Evolutionary conservation across 768 basidiomycete genomes (phyloP), one percentile per base, ranked within the genome.

Genomic region (Pholiota microspora): DNA sequence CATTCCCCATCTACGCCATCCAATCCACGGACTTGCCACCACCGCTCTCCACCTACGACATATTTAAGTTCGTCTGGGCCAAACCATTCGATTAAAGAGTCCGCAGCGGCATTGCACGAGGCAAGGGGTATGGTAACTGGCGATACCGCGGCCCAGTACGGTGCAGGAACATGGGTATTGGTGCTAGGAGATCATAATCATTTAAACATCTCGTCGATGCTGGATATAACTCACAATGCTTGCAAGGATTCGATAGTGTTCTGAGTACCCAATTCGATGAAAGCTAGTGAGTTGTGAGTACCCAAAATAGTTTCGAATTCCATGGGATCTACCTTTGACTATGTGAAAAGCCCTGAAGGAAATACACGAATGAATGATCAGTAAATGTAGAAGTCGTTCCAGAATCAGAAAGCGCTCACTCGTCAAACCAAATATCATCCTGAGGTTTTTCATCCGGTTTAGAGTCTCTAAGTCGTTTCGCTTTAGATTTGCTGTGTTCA

Each of bases 1-100:
- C 82, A 84, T 64, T 84, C 83, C 2, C 72, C 81, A 55, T 89
- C 86, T 1, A 89, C 71, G 2, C 88, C 88, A 51, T 82, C 78
- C 27, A 88, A 69, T 6, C 86, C 85, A 35, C 88, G 77, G 28
- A 90, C 83, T 69, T 91, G 89, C 91, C 89, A 92, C 91, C 89
- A 93, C 53, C 84, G 76, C 53, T 82, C 81, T 2, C 89, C 91
- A 24, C 91, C 91, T 8, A 88, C 85, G 12, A 89, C 80, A 25
- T 74, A 68, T 63, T 81, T 78, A 25, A 90, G 77, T 57, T 85
- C 82, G 28, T 88, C 82, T 0, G 86, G 84, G 1, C 88, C 87
- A 51, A 91, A 84, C 73, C 84, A 88, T 49, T 82, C 70, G 38
- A 88, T 82, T 18, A 92, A 72, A n/a, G 76, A 58, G 51, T 86